These are phyloP conservation scores for Musa itinerans DNA, from an alignment of 176 grass and related monocot species.

Conservation along the genomic window DNA sequence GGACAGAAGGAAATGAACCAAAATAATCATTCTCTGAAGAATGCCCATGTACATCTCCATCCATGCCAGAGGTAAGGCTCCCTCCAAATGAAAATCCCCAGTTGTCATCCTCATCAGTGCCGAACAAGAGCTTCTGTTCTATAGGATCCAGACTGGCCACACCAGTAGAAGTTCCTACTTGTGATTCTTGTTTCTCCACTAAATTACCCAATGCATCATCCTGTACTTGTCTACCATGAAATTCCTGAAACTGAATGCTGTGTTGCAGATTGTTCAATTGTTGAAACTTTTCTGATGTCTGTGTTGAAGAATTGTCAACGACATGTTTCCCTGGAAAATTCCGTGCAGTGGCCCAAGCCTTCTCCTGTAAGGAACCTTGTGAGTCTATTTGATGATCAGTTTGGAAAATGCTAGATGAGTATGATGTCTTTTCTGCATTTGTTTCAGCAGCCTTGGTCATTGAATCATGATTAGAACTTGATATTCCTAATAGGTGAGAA, in stretches of 20 bases:
- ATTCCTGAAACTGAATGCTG: slow-evolving; percentile 24
- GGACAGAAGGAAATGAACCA: slow-evolving; percentile 27
- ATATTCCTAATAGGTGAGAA: slow-evolving; percentile 3
- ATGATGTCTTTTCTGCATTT: slow-evolving; percentile 5
- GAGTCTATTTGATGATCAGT: not conserved
- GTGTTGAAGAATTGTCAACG: not conserved
- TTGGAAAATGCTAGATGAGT: slow-evolving; percentile 5
- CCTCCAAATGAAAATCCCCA: slow-evolving; percentile 1
- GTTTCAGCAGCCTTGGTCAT: not conserved
- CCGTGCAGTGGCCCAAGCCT: not conserved
- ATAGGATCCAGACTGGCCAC: slow-evolving; percentile 36
- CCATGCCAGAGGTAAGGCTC: slow-evolving; percentile 10
- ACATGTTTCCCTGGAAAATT: slow-evolving; percentile 4
- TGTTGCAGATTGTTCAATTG: slow-evolving; percentile 19
- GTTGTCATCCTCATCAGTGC: slow-evolving; percentile 22
- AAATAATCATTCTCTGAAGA: slow-evolving; percentile 15
- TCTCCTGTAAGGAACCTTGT: slow-evolving; percentile 13
- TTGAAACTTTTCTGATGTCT: slow-evolving; percentile 18
- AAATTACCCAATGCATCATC: slow-evolving; percentile 14
- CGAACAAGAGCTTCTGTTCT: slow-evolving; percentile 42
- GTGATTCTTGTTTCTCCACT: slow-evolving; percentile 15
- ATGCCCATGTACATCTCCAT: slow-evolving; percentile 17
- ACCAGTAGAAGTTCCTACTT: slow-evolving; percentile 2
- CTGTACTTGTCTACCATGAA: slow-evolving; percentile 18
- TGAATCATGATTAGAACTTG: slow-evolving; percentile 1